Evolutionary conservation across 2,329 filamentous ascomycete genomes (phyloP).

Genomic region (Penicillium concentricum): DNA sequence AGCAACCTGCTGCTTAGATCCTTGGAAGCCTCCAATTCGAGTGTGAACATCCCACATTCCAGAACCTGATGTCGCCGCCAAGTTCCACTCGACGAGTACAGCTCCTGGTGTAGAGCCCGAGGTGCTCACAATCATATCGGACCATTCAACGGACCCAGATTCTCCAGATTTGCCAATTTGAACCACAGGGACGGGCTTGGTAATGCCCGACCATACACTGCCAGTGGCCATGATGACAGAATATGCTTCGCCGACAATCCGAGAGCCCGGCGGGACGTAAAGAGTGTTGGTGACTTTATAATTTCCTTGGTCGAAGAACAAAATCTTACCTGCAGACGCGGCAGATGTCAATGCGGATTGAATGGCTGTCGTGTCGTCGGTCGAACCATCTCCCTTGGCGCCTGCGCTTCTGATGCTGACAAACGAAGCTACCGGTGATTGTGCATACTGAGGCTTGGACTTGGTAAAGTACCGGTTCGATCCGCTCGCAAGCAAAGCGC

Average conservation of each 20-base stretch:
- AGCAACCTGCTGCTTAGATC: conserved; percentile 45
- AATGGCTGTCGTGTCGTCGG: conserved; percentile 61
- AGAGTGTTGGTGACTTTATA: conserved; percentile 52
- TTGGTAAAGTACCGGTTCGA: conserved; percentile 44
- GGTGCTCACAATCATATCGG: conserved; percentile 70
- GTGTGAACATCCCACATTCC: conserved; percentile 61
- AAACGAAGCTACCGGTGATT: conserved; percentile 39
- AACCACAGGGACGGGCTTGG: conserved; percentile 62
- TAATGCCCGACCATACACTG: conserved; percentile 55
- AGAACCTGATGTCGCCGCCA: conserved; percentile 49
- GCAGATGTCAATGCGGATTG: conserved; percentile 57
- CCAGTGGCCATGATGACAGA: conserved; percentile 59
- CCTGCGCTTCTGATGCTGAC: conserved; percentile 45
- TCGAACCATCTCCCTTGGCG: conserved; percentile 54
- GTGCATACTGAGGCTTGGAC: conserved; percentile 57
- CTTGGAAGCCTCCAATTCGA: conserved; percentile 53
- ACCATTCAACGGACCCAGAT: conserved; percentile 65
- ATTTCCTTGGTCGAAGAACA: conserved; percentile 58
- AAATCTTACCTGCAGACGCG: conserved; percentile 48
- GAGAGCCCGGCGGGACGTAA: conserved; percentile 49
- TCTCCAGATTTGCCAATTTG: conserved; percentile 66
- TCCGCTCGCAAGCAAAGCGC: conserved; percentile 45
- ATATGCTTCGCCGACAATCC: conserved; percentile 57
- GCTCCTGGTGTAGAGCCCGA: conserved; percentile 67
- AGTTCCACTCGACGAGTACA: conserved; percentile 71